These are phyloP conservation scores for Trichoderma virens DNA, from an alignment of 495 filamentous ascomycete species.

Conservation along the genomic window DNA sequence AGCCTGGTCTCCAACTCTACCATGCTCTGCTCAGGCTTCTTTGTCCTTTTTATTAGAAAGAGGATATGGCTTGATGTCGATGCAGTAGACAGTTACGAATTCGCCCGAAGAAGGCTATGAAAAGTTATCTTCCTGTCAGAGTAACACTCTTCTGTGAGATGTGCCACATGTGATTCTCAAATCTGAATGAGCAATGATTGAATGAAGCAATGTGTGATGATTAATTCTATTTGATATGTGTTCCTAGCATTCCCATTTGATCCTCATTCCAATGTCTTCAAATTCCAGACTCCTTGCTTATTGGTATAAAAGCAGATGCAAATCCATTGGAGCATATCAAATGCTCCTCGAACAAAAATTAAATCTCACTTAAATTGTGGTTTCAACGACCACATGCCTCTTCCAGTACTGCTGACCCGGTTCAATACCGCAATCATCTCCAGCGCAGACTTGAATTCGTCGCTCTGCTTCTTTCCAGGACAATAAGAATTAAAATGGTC, in stretches of 20 bases:
- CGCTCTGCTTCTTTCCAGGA: conserved; percentile 28
- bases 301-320: neutral
- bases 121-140: conserved; percentile 8
- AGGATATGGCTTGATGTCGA: neutral
- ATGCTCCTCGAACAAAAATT: neutral
- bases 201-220: neutral
- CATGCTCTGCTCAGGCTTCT: neutral
- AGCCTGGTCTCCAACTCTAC: conserved; percentile 55
- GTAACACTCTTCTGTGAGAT: neutral
- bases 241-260: neutral
- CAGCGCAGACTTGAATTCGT: conserved; percentile 41
- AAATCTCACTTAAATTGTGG: conserved; percentile 17
- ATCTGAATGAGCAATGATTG: neutral
- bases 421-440: conserved; percentile 42
- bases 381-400: conserved; percentile 36
- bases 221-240: neutral
- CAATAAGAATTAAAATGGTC: conserved; percentile 62
- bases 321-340: neutral
- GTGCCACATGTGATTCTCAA: neutral
- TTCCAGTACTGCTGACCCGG: conserved; percentile 31
- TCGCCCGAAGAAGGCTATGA: conserved; percentile 13
- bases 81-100: conserved; percentile 13
- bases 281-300: conserved; percentile 1
- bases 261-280: neutral
- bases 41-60: neutral